Percentiles rank a stretch among this genome's conserved stretches.
phyloP scores from a whole-genome alignment of 1,284 basidiomycete species.

The Moesziomyces sp. region DNA sequence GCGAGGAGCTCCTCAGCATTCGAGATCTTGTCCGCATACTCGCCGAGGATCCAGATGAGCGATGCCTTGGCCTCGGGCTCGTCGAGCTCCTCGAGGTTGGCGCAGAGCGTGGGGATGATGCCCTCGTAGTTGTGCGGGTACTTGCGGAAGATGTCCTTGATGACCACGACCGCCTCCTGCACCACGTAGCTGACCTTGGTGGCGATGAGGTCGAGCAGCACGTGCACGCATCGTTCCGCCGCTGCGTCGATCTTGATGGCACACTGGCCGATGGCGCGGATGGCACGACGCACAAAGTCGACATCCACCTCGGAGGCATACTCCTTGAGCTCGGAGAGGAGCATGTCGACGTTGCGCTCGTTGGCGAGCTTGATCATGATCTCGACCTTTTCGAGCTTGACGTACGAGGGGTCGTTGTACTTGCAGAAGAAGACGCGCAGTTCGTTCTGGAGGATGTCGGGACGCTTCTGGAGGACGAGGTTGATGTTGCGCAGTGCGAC shows the following conservation, averaged over 20 bases:
- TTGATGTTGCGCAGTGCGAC: slow-evolving; percentile 97
- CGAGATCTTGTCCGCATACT: slow-evolving; percentile 96
- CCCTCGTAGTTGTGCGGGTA: slow-evolving; percentile 98
- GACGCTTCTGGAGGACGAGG: slow-evolving; percentile 89
- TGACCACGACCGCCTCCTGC: slow-evolving; percentile 96
- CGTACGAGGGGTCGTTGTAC: slow-evolving; percentile 98
- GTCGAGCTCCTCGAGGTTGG: slow-evolving; percentile 93
- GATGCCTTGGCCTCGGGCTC: slow-evolving; percentile 98
- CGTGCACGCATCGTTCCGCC: slow-evolving; percentile 93
- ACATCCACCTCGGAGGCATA: slow-evolving; percentile 98
- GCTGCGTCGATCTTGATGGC: slow-evolving; percentile 94
- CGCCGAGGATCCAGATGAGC: slow-evolving; percentile 98
- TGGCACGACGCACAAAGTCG: slow-evolving; percentile 93
- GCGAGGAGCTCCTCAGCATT: slow-evolving; percentile 92
- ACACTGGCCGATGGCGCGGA: slow-evolving; percentile 93
- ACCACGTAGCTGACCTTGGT: slow-evolving; percentile 97
- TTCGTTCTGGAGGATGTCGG: slow-evolving; percentile 89
- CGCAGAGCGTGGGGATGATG: slow-evolving; percentile 92
- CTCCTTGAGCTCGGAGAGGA: slow-evolving; percentile 96
- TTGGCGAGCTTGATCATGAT: slow-evolving; percentile 95
- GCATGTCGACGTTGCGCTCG: slow-evolving; percentile 91
- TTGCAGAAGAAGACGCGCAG: slow-evolving; percentile 99
- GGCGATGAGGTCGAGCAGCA: slow-evolving; percentile 87
- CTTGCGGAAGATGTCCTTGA: slow-evolving; percentile 99
- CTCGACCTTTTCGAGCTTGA: slow-evolving; percentile 97